A percentile compares a stretch with the other conserved stretches of the same genome.
These are phyloP conservation scores for Coleophoma eucalyptorum DNA, from an alignment of 2,329 filamentous ascomycete genomes.

Conservation along the genomic window DNA sequence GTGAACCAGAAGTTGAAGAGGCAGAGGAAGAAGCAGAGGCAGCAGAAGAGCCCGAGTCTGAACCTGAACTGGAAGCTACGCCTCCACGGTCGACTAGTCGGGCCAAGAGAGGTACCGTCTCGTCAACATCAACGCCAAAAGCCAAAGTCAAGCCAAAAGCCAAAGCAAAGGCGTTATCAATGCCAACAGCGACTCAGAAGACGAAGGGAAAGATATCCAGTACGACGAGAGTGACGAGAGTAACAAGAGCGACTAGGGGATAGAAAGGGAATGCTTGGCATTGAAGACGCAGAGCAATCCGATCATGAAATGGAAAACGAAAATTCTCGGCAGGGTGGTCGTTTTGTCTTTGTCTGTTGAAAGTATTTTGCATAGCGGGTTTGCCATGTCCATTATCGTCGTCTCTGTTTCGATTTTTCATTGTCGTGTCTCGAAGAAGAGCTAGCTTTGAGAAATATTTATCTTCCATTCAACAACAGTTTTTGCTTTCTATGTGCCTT, in stretches of 20 bases:
- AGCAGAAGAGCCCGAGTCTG: background rate
- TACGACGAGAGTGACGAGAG: background rate
- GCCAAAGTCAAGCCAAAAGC: conserved; percentile 10
- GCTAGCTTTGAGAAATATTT: too few relatives aligned
- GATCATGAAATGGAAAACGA: too few relatives aligned
- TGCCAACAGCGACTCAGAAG: background rate
- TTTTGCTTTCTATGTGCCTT: too few relatives aligned
- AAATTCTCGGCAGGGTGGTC: too few relatives aligned
- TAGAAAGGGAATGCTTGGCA: background rate
- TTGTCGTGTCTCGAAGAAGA: too few relatives aligned
- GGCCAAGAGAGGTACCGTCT: conserved; percentile 2
- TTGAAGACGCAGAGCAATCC: background rate
- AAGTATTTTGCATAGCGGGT: too few relatives aligned
- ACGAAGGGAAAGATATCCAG: background rate
- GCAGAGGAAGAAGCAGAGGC: conserved; percentile 4
- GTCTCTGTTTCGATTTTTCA: too few relatives aligned
- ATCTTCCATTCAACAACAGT: too few relatives aligned
- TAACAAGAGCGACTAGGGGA: background rate
- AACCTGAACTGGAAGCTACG: conserved; percentile 3
- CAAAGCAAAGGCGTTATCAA: conserved; percentile 4
- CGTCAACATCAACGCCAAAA: conserved; percentile 1
- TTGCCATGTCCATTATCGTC: too few relatives aligned
- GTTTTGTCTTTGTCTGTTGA: too few relatives aligned
- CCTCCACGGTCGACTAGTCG: conserved; percentile 10
- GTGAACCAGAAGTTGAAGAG: conserved; percentile 6